Base-by-base conservation (phyloP, 2,329 filamentous ascomycete genomes). In the Neodidymelliopsis sp. region DNA sequence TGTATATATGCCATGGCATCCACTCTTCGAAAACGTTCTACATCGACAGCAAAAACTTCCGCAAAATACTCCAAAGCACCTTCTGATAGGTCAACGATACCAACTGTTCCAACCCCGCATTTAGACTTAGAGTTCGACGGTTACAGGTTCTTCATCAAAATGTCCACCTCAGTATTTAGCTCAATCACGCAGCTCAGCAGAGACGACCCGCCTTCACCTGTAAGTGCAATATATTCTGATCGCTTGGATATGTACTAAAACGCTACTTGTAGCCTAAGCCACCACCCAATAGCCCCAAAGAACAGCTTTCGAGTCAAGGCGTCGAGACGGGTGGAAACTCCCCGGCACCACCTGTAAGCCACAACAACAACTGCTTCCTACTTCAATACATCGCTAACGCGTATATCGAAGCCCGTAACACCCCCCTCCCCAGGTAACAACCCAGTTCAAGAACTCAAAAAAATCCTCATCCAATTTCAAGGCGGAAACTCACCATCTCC, bases 141-240 rank as follows among this genome's bases (percentile, higher is more conserved):
- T 31, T 45, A 38, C 15, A 45, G 34, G 33, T 13, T 8, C 8
- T 11, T 20, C n/a, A 9, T 28, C 16, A 27, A 38, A 5, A 29
- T 22, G 42, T 31, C 25, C 12, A 38, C 19, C 33, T 31, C 27
- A n/a, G 9, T 31, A 15, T 16, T 20, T 7, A n/a, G 27, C 12
- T 16, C 29, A 6, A 10, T 23, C 6, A 28, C 12, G 16, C 29
- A 34, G n/a, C 16, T 39, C 36, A 15, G 25, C 22, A 40, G n/a
- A 20, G 29, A 46, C 16, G 43, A 38, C 7, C 35, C 35, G 7
- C 35, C 33, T 19, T 39, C 28, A 12, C 35, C 35, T 28, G 34
- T 39, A 27, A 27, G 43, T 28, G 2, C 29, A 29, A 8, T 18
- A 4, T n/a, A n/a, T n/a, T n/a, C 4, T 8, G 4, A 9, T 13